A percentile compares a stretch with the other conserved stretches of the same genome.
These are phyloP conservation scores for Fraxinus latifolia DNA, from an alignment of 305 asterid species.

Conservation along the genomic window DNA sequence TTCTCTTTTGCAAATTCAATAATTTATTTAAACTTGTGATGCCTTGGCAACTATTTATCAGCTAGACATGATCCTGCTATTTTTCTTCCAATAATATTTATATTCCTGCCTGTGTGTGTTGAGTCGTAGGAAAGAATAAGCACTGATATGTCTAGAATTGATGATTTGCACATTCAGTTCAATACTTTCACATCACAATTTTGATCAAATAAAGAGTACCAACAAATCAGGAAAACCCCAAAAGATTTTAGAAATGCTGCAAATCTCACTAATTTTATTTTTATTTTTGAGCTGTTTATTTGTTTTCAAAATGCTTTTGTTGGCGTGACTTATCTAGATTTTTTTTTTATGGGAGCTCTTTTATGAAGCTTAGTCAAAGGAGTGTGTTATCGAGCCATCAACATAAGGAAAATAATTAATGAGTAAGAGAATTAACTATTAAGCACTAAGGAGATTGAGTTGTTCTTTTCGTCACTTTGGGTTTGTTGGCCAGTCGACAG, in stretches of 20 bases:
- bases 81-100: not conserved
- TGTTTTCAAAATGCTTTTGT: not conserved
- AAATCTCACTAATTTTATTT: not conserved
- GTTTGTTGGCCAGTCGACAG: not conserved
- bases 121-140: not conserved
- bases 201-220: not conserved
- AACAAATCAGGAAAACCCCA: not conserved
- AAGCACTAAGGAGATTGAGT: slow-evolving; percentile 11
- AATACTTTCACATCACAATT: not conserved
- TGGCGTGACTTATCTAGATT: not conserved
- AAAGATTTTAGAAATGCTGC: not conserved
- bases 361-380: slow-evolving; percentile 5
- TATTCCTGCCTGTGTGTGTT: not conserved
- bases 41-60: not conserved
- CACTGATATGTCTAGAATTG: not conserved
- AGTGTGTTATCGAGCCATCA: slow-evolving; percentile 2
- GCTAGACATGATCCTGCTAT: not conserved
- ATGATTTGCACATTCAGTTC: not conserved
- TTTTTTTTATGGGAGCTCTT: not conserved
- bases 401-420: not conserved
- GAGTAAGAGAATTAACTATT: not conserved
- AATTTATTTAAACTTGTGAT: not conserved
- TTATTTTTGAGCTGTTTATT: not conserved
- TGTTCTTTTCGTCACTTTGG: not conserved
- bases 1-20: not conserved